Conservation (phyloP, 352 stramenopile species). For the Halophytophthora batemanensis region DNA sequence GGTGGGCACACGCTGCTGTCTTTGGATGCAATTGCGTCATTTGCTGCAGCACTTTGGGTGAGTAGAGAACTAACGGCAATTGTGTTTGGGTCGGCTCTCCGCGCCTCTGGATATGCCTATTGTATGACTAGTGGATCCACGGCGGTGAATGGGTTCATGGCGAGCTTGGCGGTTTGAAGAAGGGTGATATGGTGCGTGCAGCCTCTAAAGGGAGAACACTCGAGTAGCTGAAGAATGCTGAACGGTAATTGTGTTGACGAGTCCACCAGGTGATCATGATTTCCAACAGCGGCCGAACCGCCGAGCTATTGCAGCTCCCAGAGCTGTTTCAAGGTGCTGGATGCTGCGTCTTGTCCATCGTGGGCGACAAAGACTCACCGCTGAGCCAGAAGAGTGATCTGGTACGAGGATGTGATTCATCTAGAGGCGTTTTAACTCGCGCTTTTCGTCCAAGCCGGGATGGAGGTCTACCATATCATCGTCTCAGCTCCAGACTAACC, state of each 20-base stretch:
- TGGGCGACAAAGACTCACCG: conserved; percentile 33
- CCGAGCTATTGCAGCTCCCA: conserved; percentile 57
- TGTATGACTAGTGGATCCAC: conserved; percentile 54
- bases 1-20: conserved; percentile 16
- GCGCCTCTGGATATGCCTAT: neutral
- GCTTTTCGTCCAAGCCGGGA: too few species aligned
- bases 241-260: neutral
- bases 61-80: neutral
- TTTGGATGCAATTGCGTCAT: neutral
- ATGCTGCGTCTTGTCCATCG: conserved; percentile 48
- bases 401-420: conserved; percentile 10
- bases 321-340: conserved; percentile 34
- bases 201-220: neutral
- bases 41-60: neutral
- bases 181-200: conserved; percentile 48
- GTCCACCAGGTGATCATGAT: conserved; percentile 51
- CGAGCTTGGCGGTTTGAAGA: conserved; percentile 64
- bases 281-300: conserved; percentile 69
- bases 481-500: too few species aligned
- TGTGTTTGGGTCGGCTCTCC: neutral
- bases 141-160: conserved; percentile 78
- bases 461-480: too few species aligned
- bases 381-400: conserved; percentile 38
- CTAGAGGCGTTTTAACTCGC: neutral
- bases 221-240: neutral